Evolutionary conservation across 2,329 filamentous ascomycete species (phyloP).

Genomic region (Fusarium veterinarium): DNA sequence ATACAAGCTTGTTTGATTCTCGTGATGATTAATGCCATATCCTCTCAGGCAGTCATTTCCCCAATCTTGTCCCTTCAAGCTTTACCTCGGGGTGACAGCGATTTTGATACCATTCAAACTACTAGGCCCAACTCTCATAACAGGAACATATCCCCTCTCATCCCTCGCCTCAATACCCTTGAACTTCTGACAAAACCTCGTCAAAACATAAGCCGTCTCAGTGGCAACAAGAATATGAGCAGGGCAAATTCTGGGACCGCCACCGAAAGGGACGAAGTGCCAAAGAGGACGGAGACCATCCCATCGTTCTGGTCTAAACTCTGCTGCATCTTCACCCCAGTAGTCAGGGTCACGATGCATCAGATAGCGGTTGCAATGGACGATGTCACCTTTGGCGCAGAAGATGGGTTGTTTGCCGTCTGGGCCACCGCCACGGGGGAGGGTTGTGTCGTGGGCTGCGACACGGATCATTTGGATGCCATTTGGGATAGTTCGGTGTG

Average conservation of each 20-base stretch:
- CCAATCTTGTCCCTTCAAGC: fast-evolving
- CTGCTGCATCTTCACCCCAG: not conserved
- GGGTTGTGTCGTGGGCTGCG: not conserved
- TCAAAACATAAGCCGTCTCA: not conserved
- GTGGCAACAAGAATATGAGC: slow-evolving; percentile 1
- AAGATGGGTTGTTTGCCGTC: not conserved
- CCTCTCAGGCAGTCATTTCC: fast-evolving
- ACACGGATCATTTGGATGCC: not conserved
- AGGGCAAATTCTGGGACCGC: not conserved
- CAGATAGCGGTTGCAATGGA: not conserved
- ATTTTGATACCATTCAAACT: not conserved
- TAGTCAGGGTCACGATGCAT: not conserved
- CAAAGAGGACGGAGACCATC: not conserved
- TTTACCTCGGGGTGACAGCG: not conserved
- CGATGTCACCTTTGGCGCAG: slow-evolving; percentile 1
- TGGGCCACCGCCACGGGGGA: not conserved
- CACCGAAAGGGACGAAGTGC: not conserved
- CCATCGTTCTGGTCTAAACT: slow-evolving; percentile 1
- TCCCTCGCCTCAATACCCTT: not conserved
- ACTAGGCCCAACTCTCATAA: slow-evolving; percentile 5
- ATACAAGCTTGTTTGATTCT: not conserved
- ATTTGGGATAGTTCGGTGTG: not conserved
- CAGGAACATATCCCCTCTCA: not conserved
- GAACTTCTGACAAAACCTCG: not conserved
- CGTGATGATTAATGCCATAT: fast-evolving